Percentiles rank a stretch among this genome's conserved stretches.
Evolutionary conservation across 208 protist genomes (phyloP).

Genomic region (Naegleria gruberi): DNA sequence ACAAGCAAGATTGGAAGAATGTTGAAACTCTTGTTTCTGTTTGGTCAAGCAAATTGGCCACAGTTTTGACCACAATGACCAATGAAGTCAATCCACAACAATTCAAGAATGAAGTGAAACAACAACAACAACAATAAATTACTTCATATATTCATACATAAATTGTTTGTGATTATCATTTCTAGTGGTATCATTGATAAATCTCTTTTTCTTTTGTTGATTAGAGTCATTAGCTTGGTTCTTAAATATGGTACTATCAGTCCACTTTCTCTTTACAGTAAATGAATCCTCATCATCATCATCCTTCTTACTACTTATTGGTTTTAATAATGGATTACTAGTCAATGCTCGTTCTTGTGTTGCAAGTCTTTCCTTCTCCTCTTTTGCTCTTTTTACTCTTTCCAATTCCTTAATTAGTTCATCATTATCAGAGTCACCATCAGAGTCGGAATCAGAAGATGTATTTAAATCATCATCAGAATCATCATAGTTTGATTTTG

Average conservation of each 20-base stretch:
- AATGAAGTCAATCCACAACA: not conserved
- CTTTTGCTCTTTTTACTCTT: conserved; percentile 30
- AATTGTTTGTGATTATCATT: conserved; percentile 34
- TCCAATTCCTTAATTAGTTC: conserved; percentile 28
- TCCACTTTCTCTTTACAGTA: conserved; percentile 31
- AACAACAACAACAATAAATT: conserved; percentile 6
- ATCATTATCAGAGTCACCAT: conserved; percentile 29
- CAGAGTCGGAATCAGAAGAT: not conserved
- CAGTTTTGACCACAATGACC: not conserved
- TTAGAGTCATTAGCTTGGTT: conserved; percentile 31
- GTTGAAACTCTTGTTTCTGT: not conserved
- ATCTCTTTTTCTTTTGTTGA: conserved; percentile 31
- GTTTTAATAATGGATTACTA: conserved; percentile 5
- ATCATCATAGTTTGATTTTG: not conserved
- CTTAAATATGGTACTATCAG: conserved; percentile 35
- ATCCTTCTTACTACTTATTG: not conserved
- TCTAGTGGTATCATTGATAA: conserved; percentile 36
- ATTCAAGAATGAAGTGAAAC: not conserved
- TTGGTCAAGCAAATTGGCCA: not conserved
- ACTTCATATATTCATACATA: conserved; percentile 34
- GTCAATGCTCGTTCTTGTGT: conserved; percentile 10
- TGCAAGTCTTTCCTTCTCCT: not conserved
- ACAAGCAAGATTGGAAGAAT: not conserved
- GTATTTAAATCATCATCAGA: conserved; percentile 18
- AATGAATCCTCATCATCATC: not conserved